Evolutionary conservation across 106 monocot genomes (phyloP).

Genomic region (Acanthochlamys bracteata): DNA sequence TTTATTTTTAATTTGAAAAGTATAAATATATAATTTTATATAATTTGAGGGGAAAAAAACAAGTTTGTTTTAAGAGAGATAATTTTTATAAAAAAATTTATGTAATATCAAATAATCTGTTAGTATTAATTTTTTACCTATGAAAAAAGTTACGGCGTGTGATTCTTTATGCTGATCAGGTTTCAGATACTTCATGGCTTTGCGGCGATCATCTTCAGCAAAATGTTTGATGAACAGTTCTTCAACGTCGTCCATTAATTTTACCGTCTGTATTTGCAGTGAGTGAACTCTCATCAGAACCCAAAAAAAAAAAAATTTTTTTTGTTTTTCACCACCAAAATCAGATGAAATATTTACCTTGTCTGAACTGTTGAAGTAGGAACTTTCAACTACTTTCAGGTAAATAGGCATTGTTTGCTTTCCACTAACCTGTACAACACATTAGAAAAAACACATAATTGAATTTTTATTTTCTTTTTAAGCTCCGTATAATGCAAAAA

Average conservation of each 20-base stretch:
- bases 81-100: too few species aligned
- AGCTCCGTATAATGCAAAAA: too few species aligned
- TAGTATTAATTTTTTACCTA: constrained; percentile 36
- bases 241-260: constrained; percentile 79
- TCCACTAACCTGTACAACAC: constrained; percentile 45
- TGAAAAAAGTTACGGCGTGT: constrained; percentile 82
- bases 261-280: constrained; percentile 39
- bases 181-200: constrained; percentile 93
- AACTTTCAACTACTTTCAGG: constrained; percentile 87
- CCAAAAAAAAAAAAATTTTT: too few species aligned
- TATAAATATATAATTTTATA: too few species aligned
- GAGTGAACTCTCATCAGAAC: too few species aligned
- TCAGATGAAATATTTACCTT: too few species aligned
- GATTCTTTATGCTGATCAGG: constrained; percentile 70
- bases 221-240: constrained; percentile 75
- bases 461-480: too few species aligned
- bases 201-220: constrained; percentile 55
- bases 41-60: too few species aligned
- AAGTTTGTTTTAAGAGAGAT: too few species aligned
- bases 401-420: constrained; percentile 68
- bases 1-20: too few species aligned
- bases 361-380: constrained; percentile 96
- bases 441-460: background rate
- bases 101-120: too few species aligned
- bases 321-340: too few species aligned